phyloP scores from a whole-genome alignment of 2,329 filamentous ascomycete species.

The Mollisiaceae sp. region DNA sequence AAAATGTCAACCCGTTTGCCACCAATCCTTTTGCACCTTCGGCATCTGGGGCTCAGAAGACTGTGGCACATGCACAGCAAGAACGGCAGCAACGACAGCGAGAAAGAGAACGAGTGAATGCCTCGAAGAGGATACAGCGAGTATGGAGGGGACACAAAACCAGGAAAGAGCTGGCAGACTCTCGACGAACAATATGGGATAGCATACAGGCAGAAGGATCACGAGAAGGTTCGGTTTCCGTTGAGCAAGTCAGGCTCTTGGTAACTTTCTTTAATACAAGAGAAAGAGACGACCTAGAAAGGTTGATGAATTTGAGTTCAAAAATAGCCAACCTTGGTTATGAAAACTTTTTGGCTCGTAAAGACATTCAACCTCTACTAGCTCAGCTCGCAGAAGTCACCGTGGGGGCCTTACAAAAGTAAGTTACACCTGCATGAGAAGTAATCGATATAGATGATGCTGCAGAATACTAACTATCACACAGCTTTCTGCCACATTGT shows the following conservation, averaged over 20 bases:
- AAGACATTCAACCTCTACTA: constrained; percentile 34
- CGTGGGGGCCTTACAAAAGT: constrained; percentile 38
- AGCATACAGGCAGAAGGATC: constrained; percentile 52
- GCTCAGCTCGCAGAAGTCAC: constrained; percentile 33
- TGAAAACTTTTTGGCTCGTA: constrained; percentile 41
- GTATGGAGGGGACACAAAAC: constrained; percentile 79
- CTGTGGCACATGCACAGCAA: constrained; percentile 84
- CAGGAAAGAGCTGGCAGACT: constrained; percentile 61
- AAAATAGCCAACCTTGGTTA: constrained; percentile 42
- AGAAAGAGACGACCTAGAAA: constrained; percentile 52
- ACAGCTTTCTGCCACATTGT: constrained; percentile 30
- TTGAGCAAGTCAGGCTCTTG: constrained; percentile 53
- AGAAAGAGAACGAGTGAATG: constrained; percentile 78
- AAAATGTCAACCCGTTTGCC: constrained; percentile 79
- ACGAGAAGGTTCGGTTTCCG: constrained; percentile 44
- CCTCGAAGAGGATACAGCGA: constrained; percentile 75
- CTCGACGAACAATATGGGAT: constrained; percentile 68
- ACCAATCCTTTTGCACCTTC: constrained; percentile 62
- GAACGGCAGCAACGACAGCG: constrained; percentile 81
- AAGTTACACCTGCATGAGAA: constrained; percentile 15
- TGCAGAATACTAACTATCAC: constrained; percentile 24
- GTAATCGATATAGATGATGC: not conserved
- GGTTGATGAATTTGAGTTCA: constrained; percentile 51
- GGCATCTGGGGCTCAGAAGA: constrained; percentile 71
- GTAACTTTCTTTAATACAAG: constrained; percentile 55